phyloP scores from a whole-genome alignment of 108 stramenopile species.

The Aurantiochytrium sp. region DNA sequence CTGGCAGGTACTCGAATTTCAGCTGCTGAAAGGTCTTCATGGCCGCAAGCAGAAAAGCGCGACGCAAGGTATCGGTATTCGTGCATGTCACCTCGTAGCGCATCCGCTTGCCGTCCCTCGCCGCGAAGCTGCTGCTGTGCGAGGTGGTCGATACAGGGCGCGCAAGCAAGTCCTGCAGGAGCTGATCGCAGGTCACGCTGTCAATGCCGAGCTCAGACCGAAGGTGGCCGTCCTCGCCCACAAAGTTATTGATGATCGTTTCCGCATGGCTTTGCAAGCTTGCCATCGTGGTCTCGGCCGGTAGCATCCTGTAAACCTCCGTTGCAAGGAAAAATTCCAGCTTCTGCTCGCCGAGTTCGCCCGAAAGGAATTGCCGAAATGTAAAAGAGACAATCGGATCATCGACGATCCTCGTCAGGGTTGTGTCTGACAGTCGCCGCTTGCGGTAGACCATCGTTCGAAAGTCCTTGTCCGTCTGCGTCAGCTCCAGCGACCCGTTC shows the following conservation, averaged over 20 bases:
- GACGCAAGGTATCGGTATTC: neutral
- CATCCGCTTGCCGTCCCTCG: too few species aligned
- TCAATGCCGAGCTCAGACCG: neutral
- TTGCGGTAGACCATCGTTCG: neutral
- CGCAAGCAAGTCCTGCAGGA: neutral
- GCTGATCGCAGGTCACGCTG: neutral
- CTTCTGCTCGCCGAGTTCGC: constrained; percentile 11
- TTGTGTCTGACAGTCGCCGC: constrained; percentile 20
- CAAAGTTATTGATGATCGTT: neutral
- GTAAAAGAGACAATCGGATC: neutral
- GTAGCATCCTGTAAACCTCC: neutral
- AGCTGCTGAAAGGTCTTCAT: constrained; percentile 8
- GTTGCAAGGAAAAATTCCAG: neutral
- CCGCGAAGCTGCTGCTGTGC: too few species aligned
- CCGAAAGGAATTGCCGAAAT: neutral
- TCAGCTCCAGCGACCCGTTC: neutral
- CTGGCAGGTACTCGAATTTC: neutral
- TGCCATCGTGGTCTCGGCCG: neutral
- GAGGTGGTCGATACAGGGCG: neutral
- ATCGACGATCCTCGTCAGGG: neutral
- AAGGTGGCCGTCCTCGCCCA: neutral
- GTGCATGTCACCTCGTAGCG: neutral
- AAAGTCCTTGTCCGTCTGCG: neutral
- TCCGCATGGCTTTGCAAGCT: neutral
- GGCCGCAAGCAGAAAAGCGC: neutral